Base-by-base conservation (phyloP, 2,329 filamentous ascomycete genomes). In the Venturia aucupariae region DNA sequence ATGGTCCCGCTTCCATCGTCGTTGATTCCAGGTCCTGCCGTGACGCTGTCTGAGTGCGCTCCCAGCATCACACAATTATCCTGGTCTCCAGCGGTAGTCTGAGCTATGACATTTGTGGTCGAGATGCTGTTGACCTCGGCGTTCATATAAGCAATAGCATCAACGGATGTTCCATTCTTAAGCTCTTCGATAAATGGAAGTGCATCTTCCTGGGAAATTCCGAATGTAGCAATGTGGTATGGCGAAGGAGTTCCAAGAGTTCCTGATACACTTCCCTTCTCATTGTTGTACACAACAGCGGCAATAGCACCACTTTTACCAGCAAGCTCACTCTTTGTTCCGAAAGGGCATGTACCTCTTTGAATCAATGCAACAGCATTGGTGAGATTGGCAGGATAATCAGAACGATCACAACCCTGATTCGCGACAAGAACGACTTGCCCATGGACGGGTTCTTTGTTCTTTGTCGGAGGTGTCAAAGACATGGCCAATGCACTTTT, bases 271-370 rank as follows among this genome's bases (percentile, higher is more conserved):
- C 76, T 73, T 1, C 85, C 88, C 0, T 81, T 75, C 2, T 85
- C 84, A 68, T 86, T 88, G 78, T 93, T 92, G 76, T 90, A 92
- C 61, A 94, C 80, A 17, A 94, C 76, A 0, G 87, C 88, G 1
- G 86, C 90, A 3, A 84, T 74, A 5, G 90, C 90, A 27, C 89
- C 88, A 1, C 88, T 88, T 60, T 65, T 54, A 13, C 64, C 64
- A n/a, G 64, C 64, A 11, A 54, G 41, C 11, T 44, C 61, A 5
- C 62, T 65, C 48, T 65, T 65, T 2, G 32, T 39, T n/a, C 46
- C 38, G 22, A 64, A 65, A 19, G 61, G 24, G 24, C 64, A 65
- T 10, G 60, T 64, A 38, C 64, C 64, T n/a, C 64, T 63, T 19
- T 39, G 32, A 19, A 65, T 65, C 22, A 65, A 46, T 3, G 61